These are phyloP conservation scores for Phyllosticta capitalensis DNA, from an alignment of 2,329 filamentous ascomycete genomes.

Conservation along the genomic window DNA sequence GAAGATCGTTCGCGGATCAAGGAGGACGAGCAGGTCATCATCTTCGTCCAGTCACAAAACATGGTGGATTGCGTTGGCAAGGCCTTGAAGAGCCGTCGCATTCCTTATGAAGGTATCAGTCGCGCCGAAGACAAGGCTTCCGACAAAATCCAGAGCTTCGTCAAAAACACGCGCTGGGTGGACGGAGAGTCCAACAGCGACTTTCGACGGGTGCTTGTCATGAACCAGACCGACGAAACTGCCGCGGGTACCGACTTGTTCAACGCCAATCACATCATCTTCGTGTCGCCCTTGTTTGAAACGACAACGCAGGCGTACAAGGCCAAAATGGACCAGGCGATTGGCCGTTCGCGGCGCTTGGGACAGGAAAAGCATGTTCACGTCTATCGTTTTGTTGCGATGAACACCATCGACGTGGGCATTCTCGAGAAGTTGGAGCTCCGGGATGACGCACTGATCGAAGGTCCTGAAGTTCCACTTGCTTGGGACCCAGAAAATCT, in stretches of 20 bases:
- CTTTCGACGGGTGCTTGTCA: conserved; percentile 41
- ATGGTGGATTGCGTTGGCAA: conserved; percentile 31
- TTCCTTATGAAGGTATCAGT: conserved; percentile 30
- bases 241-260: conserved; percentile 53
- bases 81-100: conserved; percentile 23
- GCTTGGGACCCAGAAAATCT: conserved; percentile 4
- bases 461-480: neutral
- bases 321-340: conserved; percentile 51
- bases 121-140: conserved; percentile 12
- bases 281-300: conserved; percentile 47
- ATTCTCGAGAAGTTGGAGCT: conserved; percentile 37
- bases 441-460: conserved; percentile 1
- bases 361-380: conserved; percentile 49
- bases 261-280: conserved; percentile 55
- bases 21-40: conserved; percentile 40
- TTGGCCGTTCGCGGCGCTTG: conserved; percentile 50
- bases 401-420: conserved; percentile 52
- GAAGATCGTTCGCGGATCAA: conserved; percentile 21
- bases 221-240: conserved; percentile 47
- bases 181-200: conserved; percentile 7
- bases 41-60: conserved; percentile 46
- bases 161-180: conserved; percentile 1
- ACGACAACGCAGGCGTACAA: conserved; percentile 45
- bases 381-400: conserved; percentile 67
- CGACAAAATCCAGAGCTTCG: neutral